Percentiles rank a stretch among this genome's conserved stretches.
Conservation (phyloP, 495 filamentous ascomycete genomes). For the Neohortaea acidophila region DNA sequence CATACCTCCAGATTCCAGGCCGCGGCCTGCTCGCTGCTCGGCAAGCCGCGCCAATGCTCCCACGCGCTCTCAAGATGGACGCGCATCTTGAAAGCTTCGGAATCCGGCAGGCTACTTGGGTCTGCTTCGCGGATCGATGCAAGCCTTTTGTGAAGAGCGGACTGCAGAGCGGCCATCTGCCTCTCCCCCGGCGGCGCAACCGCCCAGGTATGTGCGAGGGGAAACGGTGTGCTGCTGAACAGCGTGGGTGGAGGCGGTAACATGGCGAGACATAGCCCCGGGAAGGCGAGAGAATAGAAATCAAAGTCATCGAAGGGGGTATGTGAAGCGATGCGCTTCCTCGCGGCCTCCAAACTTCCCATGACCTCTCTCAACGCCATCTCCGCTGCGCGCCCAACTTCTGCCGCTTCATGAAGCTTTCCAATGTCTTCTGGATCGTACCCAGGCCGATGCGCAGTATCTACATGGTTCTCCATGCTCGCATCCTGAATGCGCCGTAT, state of each 20-base stretch:
- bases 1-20: conserved; percentile 68
- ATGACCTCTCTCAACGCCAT: conserved; percentile 68
- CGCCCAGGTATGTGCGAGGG: conserved; percentile 58
- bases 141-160: conserved; percentile 40
- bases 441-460: conserved; percentile 9
- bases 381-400: conserved; percentile 60
- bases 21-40: conserved; percentile 41
- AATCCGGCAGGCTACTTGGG: conserved; percentile 25
- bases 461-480: too few relatives aligned
- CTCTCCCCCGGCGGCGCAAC: conserved; percentile 51
- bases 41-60: conserved; percentile 50
- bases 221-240: conserved; percentile 50
- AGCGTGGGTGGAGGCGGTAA: conserved; percentile 64
- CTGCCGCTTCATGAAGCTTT: conserved; percentile 14
- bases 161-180: conserved; percentile 54
- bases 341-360: conserved; percentile 63
- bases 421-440: conserved; percentile 4
- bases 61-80: conserved; percentile 57
- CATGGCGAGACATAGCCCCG: conserved; percentile 62
- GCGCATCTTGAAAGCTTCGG: conserved; percentile 39
- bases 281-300: conserved; percentile 63
- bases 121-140: conserved; percentile 34
- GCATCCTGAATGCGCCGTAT: too few relatives aligned
- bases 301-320: conserved; percentile 56
- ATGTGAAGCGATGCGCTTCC: conserved; percentile 31